Evolutionary conservation across 2,329 filamentous ascomycete species (phyloP).

Genomic region (Geosmithia putterillii): DNA sequence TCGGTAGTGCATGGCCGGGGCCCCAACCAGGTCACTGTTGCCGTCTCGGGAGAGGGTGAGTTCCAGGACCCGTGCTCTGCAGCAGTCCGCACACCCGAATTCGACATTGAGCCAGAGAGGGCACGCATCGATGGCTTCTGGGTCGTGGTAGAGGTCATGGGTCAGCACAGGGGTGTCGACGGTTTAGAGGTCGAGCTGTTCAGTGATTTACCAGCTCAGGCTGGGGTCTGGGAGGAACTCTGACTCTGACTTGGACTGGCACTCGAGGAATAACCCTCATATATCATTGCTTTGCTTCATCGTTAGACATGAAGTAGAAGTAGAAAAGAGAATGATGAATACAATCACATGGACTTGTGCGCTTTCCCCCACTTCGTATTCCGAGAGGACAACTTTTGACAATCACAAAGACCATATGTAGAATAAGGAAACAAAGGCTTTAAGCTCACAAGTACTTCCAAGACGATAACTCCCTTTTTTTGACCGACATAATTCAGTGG

Average conservation of each 20-base stretch:
- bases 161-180: constrained; percentile 28
- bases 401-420: no score
- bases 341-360: not conserved
- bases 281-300: not conserved
- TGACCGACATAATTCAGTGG: not conserved
- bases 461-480: not conserved
- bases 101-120: constrained; percentile 60
- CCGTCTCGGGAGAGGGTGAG: constrained; percentile 57
- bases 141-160: constrained; percentile 73
- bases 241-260: constrained; percentile 1
- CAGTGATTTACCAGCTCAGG: constrained; percentile 32
- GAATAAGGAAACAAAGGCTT: not conserved
- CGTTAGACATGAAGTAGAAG: not conserved
- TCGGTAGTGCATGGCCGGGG: constrained; percentile 63
- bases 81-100: constrained; percentile 57
- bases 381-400: no score
- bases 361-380: not conserved
- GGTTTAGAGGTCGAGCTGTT: constrained; percentile 41
- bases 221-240: constrained; percentile 28
- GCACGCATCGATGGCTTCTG: constrained; percentile 49
- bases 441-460: not conserved
- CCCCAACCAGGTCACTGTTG: constrained; percentile 51
- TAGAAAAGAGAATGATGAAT: not conserved
- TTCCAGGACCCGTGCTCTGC: constrained; percentile 53
- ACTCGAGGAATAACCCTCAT: not conserved